These are phyloP conservation scores for Colletotrichum melonis DNA, from an alignment of 2,329 filamentous ascomycete species.

Conservation along the genomic window DNA sequence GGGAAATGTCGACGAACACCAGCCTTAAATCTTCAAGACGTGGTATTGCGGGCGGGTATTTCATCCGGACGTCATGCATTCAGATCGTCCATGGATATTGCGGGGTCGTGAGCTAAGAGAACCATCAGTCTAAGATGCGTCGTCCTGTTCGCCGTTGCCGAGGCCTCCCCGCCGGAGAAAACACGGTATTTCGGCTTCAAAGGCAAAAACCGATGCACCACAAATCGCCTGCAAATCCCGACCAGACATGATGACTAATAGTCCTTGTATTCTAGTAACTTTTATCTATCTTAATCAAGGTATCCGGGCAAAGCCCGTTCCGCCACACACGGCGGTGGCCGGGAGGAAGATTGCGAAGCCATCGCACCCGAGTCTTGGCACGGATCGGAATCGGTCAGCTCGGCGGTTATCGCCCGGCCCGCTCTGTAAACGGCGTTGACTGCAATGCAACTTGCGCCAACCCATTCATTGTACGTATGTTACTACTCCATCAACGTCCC, in stretches of 20 bases:
- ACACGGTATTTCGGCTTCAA: constrained; percentile 31
- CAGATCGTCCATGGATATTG: constrained; percentile 6
- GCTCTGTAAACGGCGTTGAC: not conserved
- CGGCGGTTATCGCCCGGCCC: not conserved
- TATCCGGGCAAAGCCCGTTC: too few species aligned
- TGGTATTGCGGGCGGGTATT: constrained; percentile 1
- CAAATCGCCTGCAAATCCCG: not conserved
- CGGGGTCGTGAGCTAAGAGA: constrained; percentile 32
- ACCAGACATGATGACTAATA: constrained; percentile 11
- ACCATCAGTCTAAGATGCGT: constrained; percentile 15
- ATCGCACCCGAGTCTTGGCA: not conserved
- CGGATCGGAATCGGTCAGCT: not conserved
- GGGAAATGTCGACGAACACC: not conserved
- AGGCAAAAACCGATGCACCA: not conserved
- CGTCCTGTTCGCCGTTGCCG: constrained; percentile 11
- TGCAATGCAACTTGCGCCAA: not conserved
- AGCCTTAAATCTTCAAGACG: not conserved
- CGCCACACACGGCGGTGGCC: not conserved
- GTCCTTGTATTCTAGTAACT: not conserved
- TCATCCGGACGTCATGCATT: constrained; percentile 25
- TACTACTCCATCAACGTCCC: not conserved
- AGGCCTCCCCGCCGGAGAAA: constrained; percentile 30
- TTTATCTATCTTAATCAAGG: not conserved
- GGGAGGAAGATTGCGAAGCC: not conserved
- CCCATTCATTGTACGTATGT: not conserved